A percentile compares a stretch with the other conserved stretches of the same genome.
These are phyloP conservation scores for Podosphaera fusca DNA, from an alignment of 2,329 filamentous ascomycete species.

Conservation along the genomic window DNA sequence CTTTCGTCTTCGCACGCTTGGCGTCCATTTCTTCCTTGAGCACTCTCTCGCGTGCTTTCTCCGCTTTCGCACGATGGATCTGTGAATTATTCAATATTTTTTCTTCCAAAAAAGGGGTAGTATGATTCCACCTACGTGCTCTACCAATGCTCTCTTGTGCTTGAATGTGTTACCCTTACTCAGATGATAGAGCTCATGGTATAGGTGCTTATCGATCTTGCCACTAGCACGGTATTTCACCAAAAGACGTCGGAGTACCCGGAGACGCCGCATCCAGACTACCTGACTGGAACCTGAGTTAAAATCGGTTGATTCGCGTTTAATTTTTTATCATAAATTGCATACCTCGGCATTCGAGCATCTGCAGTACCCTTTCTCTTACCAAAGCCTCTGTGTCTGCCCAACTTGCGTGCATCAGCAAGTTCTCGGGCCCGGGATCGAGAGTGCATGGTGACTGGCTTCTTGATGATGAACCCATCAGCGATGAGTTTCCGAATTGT, in stretches of 20 bases:
- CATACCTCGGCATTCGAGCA: slow-evolving; percentile 95
- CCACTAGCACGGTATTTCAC: slow-evolving; percentile 99
- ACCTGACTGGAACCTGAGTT: slow-evolving; percentile 48
- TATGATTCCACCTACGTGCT: slow-evolving; percentile 62
- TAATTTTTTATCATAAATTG: slow-evolving; percentile 8
- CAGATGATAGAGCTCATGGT: slow-evolving; percentile 99
- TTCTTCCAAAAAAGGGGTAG: neutral
- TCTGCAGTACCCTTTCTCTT: slow-evolving; percentile 99
- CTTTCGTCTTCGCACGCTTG: slow-evolving; percentile 99
- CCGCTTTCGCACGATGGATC: slow-evolving; percentile 99
- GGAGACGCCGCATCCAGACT: slow-evolving; percentile 98
- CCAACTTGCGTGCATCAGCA: slow-evolving; percentile 80
- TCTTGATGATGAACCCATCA: slow-evolving; percentile 99
- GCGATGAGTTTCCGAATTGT: slow-evolving; percentile 98
- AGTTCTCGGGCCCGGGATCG: slow-evolving; percentile 88
- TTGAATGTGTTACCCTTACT: slow-evolving; percentile 99
- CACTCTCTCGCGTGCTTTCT: slow-evolving; percentile 87
- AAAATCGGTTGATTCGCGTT: neutral
- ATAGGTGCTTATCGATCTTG: slow-evolving; percentile 99
- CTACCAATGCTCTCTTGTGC: slow-evolving; percentile 99
- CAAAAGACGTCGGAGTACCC: slow-evolving; percentile 94
- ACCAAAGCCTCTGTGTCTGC: slow-evolving; percentile 97
- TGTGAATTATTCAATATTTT: slow-evolving; percentile 18
- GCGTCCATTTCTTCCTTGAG: slow-evolving; percentile 99
- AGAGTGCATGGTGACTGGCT: slow-evolving; percentile 99